These are phyloP conservation scores for Penicillium mononematosum DNA, from an alignment of 495 filamentous ascomycete genomes.

Conservation along the genomic window DNA sequence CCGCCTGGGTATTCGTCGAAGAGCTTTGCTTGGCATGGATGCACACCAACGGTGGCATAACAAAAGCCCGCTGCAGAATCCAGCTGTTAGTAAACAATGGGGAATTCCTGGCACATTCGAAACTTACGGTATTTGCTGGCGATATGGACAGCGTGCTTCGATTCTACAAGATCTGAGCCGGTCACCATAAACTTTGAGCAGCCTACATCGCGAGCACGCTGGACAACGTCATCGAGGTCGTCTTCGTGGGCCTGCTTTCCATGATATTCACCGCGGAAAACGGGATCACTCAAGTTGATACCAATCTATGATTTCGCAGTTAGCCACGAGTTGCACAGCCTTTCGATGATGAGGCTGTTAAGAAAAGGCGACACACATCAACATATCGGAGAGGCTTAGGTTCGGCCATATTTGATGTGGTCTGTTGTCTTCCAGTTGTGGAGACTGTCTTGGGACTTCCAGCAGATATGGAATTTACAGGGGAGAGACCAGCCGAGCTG, in stretches of 20 bases:
- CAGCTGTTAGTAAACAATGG: neutral
- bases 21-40: conserved; percentile 76
- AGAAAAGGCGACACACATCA: conserved; percentile 35
- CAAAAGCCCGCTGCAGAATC: conserved; percentile 65
- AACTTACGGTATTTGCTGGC: conserved; percentile 68
- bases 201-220: conserved; percentile 71
- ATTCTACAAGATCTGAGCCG: conserved; percentile 82
- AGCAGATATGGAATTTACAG: neutral
- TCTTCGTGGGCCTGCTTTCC: conserved; percentile 76
- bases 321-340: conserved; percentile 1
- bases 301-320: conserved; percentile 59
- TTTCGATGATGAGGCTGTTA: neutral
- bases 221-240: conserved; percentile 74
- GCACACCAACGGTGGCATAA: conserved; percentile 88
- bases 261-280: conserved; percentile 82
- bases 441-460: conserved; percentile 5
- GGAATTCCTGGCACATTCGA: no score
- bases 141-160: conserved; percentile 69
- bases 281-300: conserved; percentile 89
- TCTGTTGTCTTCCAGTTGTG: conserved; percentile 1
- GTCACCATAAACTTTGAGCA: conserved; percentile 91
- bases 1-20: conserved; percentile 61
- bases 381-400: conserved; percentile 42
- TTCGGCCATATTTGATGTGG: conserved; percentile 34
- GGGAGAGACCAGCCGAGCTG: neutral